phyloP scores from a whole-genome alignment of 2,329 filamentous ascomycete species.

The Exserohilum rostratum region DNA sequence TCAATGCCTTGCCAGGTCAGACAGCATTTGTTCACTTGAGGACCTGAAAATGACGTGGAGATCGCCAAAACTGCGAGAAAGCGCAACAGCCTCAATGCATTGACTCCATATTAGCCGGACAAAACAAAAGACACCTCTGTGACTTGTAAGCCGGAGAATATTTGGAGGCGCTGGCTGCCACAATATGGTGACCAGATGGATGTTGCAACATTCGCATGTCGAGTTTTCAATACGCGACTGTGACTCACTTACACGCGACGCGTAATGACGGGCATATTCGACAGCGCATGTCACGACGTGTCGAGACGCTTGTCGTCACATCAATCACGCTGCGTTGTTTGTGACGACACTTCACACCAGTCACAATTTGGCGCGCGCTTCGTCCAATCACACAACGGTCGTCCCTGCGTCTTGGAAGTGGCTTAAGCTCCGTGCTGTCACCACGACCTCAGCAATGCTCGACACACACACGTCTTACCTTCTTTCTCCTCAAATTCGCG shows the following conservation, averaged over 20 bases:
- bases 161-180: neutral
- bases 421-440: constrained; percentile 10
- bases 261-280: neutral
- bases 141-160: neutral
- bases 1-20: neutral
- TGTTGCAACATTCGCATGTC: neutral
- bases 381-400: constrained; percentile 6
- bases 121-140: neutral
- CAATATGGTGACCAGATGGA: too few species aligned
- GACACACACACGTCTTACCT: constrained; percentile 2
- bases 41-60: neutral
- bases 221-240: neutral
- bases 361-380: constrained; percentile 4
- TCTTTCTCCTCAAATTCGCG: neutral
- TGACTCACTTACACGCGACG: neutral
- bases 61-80: neutral
- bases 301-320: constrained; percentile 1
- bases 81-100: neutral
- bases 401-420: constrained; percentile 10
- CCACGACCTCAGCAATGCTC: constrained; percentile 4
- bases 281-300: constrained; percentile 1
- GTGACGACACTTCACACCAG: constrained; percentile 15
- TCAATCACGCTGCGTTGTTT: constrained; percentile 7
- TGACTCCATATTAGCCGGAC: neutral
- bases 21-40: neutral